These are phyloP conservation scores for Acer yangbiense DNA, from an alignment of 345 rosid species.

Conservation along the genomic window DNA sequence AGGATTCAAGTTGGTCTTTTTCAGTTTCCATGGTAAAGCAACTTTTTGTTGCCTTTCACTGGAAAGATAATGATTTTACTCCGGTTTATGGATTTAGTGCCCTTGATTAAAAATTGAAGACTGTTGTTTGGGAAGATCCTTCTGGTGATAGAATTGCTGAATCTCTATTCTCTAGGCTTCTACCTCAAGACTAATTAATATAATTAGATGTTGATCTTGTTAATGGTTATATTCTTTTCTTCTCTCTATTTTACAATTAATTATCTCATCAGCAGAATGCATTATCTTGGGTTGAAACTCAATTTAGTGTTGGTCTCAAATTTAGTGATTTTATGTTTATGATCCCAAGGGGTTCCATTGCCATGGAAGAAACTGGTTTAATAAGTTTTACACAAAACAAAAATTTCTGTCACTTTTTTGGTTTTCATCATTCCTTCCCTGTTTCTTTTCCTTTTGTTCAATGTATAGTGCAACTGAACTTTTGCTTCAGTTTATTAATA, in stretches of 20 bases:
- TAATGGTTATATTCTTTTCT: neutral
- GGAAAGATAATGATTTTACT: conserved; percentile 5
- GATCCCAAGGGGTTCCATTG: neutral
- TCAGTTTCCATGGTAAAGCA: neutral
- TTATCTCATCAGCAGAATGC: neutral
- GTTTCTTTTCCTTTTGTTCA: neutral
- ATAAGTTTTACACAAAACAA: neutral
- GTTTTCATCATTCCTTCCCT: neutral
- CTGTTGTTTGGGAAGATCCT: neutral
- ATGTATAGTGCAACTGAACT: neutral
- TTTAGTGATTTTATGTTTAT: neutral
- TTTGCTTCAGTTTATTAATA: neutral
- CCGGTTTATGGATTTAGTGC: neutral
- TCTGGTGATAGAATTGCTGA: neutral
- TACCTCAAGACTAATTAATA: neutral
- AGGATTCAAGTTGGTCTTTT: neutral
- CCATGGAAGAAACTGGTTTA: neutral
- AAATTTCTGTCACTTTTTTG: neutral
- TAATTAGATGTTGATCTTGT: neutral
- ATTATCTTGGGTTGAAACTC: conserved; percentile 1
- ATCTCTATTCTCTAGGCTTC: neutral
- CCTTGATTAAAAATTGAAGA: neutral
- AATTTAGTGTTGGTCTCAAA: neutral
- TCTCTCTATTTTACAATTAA: neutral
- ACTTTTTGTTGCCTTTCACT: neutral